Conservation (phyloP, 2,329 filamentous ascomycete species). For the Aspergillus oerlinghausenensis region DNA sequence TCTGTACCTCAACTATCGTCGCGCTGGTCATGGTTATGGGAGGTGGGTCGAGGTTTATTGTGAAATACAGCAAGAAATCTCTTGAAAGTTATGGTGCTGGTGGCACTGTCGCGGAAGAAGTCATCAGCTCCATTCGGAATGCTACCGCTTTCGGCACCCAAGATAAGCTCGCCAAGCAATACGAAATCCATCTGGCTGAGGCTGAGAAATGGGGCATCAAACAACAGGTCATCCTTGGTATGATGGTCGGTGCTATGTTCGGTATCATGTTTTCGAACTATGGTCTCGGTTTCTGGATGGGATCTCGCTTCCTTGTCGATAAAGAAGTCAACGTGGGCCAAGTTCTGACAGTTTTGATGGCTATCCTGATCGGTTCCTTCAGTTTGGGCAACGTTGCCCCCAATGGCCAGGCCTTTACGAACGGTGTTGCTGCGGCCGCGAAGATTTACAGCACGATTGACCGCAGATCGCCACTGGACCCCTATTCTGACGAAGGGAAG, state of each 20-base stretch:
- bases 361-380: conserved; percentile 90
- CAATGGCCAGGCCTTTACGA: conserved; percentile 80
- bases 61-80: conserved; percentile 75
- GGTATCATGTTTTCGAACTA: conserved; percentile 81
- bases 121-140: conserved; percentile 88
- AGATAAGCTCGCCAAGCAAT: conserved; percentile 81
- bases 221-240: conserved; percentile 65
- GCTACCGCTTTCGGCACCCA: conserved; percentile 91
- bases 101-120: conserved; percentile 87
- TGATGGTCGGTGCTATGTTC: conserved; percentile 84
- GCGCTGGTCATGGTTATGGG: conserved; percentile 77
- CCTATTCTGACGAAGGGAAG: conserved; percentile 64
- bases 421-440: conserved; percentile 72
- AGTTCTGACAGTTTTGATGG: conserved; percentile 80
- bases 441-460: conserved; percentile 97
- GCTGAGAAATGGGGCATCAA: conserved; percentile 74
- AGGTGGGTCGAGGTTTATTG: conserved; percentile 65
- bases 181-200: conserved; percentile 67
- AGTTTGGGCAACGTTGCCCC: conserved; percentile 83
- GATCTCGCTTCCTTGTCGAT: conserved; percentile 66
- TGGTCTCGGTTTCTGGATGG: conserved; percentile 83
- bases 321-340: conserved; percentile 62
- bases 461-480: conserved; percentile 76
- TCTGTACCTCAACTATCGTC: conserved; percentile 75
- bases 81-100: conserved; percentile 77